Evolutionary conservation across 257 asterid species (phyloP).

Genomic region (Plantago major): DNA sequence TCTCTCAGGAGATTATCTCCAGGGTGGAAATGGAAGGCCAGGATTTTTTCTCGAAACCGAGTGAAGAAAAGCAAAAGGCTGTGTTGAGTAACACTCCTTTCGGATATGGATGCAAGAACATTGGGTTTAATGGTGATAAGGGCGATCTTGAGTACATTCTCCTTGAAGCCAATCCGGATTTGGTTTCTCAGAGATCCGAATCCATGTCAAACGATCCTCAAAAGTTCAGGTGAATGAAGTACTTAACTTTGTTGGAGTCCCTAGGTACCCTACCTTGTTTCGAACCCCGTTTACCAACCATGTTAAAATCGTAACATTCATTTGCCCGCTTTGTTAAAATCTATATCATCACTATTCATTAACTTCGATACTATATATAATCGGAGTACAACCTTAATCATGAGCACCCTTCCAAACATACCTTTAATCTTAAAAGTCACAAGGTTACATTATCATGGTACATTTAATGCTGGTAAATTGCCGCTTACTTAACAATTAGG

Average conservation of each 20-base stretch:
- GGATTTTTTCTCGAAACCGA: constrained; percentile 41
- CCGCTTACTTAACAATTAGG: too few species aligned
- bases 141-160: constrained; percentile 70
- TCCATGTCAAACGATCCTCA: constrained; percentile 37
- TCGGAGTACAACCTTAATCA: too few species aligned
- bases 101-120: constrained; percentile 72
- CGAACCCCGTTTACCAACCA: too few species aligned
- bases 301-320: too few species aligned
- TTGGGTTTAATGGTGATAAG: constrained; percentile 68
- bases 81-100: constrained; percentile 45
- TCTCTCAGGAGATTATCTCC: constrained; percentile 36
- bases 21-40: constrained; percentile 40
- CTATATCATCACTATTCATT: too few species aligned
- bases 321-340: too few species aligned
- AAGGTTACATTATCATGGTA: too few species aligned
- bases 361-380: too few species aligned
- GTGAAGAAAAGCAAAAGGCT: constrained; percentile 43
- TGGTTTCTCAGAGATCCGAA: constrained; percentile 33
- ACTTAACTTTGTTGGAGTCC: background rate
- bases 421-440: background rate
- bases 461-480: too few species aligned
- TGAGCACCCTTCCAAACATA: too few species aligned
- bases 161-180: constrained; percentile 41
- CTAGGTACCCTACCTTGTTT: too few species aligned
- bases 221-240: constrained; percentile 44